phyloP scores from a whole-genome alignment of 2,329 filamentous ascomycete species.

The Ophiostoma ulmi region DNA sequence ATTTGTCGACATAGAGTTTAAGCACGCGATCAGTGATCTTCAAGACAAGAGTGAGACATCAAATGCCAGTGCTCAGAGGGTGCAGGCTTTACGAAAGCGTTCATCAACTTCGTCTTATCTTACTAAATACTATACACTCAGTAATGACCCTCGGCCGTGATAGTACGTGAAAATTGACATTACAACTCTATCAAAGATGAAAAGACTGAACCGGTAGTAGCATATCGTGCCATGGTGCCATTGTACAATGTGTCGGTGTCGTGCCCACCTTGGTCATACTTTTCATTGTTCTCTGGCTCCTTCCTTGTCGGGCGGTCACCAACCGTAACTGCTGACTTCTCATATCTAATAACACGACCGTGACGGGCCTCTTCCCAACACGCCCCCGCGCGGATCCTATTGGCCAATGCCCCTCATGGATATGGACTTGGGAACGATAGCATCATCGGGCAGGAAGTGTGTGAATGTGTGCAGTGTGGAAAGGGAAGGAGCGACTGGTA shows the following conservation, averaged over 20 bases:
- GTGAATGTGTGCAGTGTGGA: no score
- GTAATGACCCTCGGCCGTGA: no score
- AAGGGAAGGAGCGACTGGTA: neutral
- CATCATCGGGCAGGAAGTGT: conserved; percentile 24
- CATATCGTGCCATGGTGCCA: neutral
- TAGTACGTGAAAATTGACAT: no score
- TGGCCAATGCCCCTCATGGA: conserved; percentile 27
- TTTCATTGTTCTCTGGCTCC: neutral
- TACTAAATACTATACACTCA: no score
- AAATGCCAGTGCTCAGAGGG: no score
- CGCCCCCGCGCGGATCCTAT: conserved; percentile 23
- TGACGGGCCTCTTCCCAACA: neutral
- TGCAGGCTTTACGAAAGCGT: no score
- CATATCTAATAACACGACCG: neutral
- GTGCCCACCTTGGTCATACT: no score
- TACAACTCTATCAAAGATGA: neutral
- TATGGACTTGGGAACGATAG: conserved; percentile 20
- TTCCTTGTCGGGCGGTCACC: neutral
- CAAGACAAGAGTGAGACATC: no score
- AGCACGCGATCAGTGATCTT: no score
- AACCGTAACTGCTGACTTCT: no score
- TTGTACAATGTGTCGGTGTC: neutral
- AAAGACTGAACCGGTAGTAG: neutral
- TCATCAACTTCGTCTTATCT: no score
- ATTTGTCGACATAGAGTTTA: no score